phyloP scores from a whole-genome alignment of 352 stramenopile genomes.

The Pythium myriotylum region DNA sequence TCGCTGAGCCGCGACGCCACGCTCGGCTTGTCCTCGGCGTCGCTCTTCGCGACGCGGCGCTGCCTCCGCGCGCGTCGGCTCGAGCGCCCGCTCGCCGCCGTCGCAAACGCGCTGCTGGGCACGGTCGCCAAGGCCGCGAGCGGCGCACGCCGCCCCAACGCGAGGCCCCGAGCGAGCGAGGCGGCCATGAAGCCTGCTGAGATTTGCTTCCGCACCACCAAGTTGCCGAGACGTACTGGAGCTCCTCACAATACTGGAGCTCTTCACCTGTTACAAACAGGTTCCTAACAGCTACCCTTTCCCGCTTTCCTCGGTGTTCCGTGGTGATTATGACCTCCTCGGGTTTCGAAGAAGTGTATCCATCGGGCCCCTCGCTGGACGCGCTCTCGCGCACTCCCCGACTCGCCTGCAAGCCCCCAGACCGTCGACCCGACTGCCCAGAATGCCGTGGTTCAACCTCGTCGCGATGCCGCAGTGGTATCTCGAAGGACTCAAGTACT shows the following conservation, averaged over 20 bases:
- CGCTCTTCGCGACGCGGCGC: conserved; percentile 35
- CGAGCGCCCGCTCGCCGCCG: conserved; percentile 7
- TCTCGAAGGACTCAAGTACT: conserved; percentile 33
- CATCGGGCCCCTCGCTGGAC: neutral
- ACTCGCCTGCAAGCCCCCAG: neutral
- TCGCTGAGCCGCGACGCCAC: conserved; percentile 36
- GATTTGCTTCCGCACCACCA: conserved; percentile 27
- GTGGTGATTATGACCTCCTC: conserved; percentile 21
- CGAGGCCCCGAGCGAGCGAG: conserved; percentile 15
- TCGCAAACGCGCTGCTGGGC: conserved; percentile 20
- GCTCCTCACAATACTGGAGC: conserved; percentile 7
- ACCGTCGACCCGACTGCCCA: neutral
- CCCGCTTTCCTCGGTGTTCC: conserved; percentile 18
- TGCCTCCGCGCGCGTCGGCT: conserved; percentile 48
- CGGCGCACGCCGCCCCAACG: conserved; percentile 3
- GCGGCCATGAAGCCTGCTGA: conserved; percentile 7
- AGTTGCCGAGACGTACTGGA: conserved; percentile 23
- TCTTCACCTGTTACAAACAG: neutral
- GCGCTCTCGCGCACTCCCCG: neutral
- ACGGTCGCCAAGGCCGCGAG: neutral
- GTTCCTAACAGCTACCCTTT: neutral
- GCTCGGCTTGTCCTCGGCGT: neutral
- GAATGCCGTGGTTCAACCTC: conserved; percentile 40
- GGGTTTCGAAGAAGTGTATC: neutral
- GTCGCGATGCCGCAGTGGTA: conserved; percentile 52